phyloP scores from a whole-genome alignment of 2,329 filamentous ascomycete genomes.

The Colletotrichum paranaense region DNA sequence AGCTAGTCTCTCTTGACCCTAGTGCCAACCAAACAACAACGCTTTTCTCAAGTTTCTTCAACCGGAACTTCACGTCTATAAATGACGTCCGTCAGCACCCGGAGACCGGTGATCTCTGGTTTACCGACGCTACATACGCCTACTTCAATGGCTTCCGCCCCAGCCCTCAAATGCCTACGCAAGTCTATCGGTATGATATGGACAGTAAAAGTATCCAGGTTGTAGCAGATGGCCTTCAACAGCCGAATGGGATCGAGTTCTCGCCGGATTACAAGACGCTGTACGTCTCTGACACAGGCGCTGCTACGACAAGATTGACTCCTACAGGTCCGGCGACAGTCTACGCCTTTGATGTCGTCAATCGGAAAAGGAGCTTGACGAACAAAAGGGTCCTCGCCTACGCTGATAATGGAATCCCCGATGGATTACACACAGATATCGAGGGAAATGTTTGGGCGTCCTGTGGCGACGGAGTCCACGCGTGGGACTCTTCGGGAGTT shows the following conservation, averaged over 20 bases:
- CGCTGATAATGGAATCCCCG: conserved; percentile 58
- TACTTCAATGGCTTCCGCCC: conserved; percentile 58
- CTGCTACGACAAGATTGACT: conserved; percentile 1
- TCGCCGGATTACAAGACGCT: conserved; percentile 55
- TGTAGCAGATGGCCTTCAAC: conserved; percentile 59
- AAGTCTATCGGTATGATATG: conserved; percentile 60
- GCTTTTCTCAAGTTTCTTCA: conserved; percentile 25
- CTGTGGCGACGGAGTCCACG: conserved; percentile 59
- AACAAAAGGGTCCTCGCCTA: conserved; percentile 64
- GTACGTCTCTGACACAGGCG: conserved; percentile 58
- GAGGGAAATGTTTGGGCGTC: conserved; percentile 61
- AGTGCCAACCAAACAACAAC: conserved; percentile 37
- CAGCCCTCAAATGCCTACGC: conserved; percentile 53
- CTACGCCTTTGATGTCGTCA: conserved; percentile 30
- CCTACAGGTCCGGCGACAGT: conserved; percentile 17
- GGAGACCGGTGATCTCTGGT: conserved; percentile 58
- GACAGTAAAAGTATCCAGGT: conserved; percentile 50
- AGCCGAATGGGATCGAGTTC: conserved; percentile 59
- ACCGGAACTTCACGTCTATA: conserved; percentile 56
- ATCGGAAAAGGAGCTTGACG: conserved; percentile 10
- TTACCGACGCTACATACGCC: conserved; percentile 62
- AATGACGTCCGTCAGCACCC: conserved; percentile 58
- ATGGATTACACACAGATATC: conserved; percentile 57
- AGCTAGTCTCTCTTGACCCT: conserved; percentile 31
- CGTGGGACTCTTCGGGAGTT: conserved; percentile 58